Percentiles rank a stretch among this genome's conserved stretches.
phyloP scores from a whole-genome alignment of 495 filamentous ascomycete genomes.

The Tetracladium marchalianum region DNA sequence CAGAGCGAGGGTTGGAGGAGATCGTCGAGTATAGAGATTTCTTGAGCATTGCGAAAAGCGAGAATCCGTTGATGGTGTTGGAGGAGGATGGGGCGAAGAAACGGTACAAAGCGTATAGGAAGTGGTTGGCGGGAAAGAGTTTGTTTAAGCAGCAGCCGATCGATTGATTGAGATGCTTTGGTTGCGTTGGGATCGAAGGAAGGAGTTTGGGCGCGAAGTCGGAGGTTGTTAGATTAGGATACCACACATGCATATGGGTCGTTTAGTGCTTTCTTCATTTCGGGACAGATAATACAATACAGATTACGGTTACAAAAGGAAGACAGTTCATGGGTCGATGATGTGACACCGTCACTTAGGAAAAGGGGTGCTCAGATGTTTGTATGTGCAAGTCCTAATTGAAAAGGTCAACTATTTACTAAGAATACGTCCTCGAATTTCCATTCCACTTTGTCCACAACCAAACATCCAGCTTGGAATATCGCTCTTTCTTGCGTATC shows the following conservation, averaged over 20 bases:
- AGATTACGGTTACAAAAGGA: no score
- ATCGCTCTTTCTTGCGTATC: no score
- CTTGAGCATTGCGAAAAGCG: constrained; percentile 46
- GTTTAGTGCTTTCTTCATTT: constrained; percentile 1
- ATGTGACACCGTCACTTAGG: no score
- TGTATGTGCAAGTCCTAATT: no score
- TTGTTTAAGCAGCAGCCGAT: constrained; percentile 83
- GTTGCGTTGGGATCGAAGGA: background rate
- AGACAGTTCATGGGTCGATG: no score
- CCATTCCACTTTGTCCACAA: no score
- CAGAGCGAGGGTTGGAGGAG: constrained; percentile 43
- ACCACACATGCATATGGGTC: no score
- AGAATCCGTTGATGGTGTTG: constrained; percentile 79
- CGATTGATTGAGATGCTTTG: constrained; percentile 29
- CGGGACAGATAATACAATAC: no score
- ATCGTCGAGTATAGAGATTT: constrained; percentile 65
- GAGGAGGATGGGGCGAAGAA: constrained; percentile 81
- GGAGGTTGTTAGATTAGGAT: background rate
- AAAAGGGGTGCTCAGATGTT: no score
- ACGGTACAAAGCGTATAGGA: constrained; percentile 88
- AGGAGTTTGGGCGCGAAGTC: constrained; percentile 15
- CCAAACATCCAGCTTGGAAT: no score
- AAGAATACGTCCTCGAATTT: no score
- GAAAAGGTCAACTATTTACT: no score
- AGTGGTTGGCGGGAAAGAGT: constrained; percentile 88